phyloP scores from a whole-genome alignment of 164 flowering plant species.

The Protea cynaroides region DNA sequence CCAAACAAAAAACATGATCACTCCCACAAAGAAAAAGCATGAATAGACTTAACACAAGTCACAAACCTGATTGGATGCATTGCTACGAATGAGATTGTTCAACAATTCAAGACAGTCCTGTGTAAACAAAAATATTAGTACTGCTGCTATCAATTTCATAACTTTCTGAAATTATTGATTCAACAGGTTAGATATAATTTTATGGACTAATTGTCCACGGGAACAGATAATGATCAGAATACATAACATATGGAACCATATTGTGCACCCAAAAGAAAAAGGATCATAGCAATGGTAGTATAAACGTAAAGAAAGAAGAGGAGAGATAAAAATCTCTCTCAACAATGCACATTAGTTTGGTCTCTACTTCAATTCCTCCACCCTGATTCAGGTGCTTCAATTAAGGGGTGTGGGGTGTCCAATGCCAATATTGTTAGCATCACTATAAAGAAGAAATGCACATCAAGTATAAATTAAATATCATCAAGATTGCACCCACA shows the following conservation, averaged over 20 bases:
- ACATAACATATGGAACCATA: not conserved
- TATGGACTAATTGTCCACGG: not conserved
- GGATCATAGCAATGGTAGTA: too few relatives aligned
- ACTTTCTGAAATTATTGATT: not conserved
- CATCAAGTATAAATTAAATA: too few relatives aligned
- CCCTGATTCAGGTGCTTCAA: too few relatives aligned
- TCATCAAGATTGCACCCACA: too few relatives aligned
- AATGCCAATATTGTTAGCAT: too few relatives aligned
- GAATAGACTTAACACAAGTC: not conserved
- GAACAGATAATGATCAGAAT: not conserved
- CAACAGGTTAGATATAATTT: not conserved
- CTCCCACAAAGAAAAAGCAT: not conserved
- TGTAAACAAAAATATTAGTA: slow-evolving; percentile 2
- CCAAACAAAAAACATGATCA: slow-evolving; percentile 12
- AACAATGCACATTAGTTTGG: too few relatives aligned
- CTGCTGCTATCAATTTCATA: not conserved
- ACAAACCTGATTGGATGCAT: slow-evolving; percentile 85
- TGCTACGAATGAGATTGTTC: slow-evolving; percentile 82
- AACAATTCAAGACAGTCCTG: slow-evolving; percentile 96
- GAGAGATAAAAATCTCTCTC: too few relatives aligned
- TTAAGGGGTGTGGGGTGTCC: too few relatives aligned
- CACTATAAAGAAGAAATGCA: too few relatives aligned
- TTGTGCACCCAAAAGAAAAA: not conserved
- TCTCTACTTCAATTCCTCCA: too few relatives aligned
- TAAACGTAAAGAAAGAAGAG: too few relatives aligned